These are phyloP conservation scores for Phytophthora citricola DNA, from an alignment of 352 stramenopile species.

Conservation along the genomic window DNA sequence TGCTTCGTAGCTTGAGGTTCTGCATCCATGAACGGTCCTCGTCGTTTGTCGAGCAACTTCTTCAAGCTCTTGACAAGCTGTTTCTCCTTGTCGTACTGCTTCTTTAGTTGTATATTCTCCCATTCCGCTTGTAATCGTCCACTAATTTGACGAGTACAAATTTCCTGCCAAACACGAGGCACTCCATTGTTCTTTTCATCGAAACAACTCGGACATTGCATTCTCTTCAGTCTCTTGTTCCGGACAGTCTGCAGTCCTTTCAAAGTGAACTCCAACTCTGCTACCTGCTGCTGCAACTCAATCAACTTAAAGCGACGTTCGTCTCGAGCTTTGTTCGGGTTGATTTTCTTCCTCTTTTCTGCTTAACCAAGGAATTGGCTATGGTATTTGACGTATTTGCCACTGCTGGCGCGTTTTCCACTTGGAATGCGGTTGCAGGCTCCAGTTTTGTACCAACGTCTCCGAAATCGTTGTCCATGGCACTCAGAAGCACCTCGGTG, in stretches of 20 bases:
- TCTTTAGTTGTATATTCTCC: conserved; percentile 41
- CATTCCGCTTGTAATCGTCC: conserved; percentile 23
- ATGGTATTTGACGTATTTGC: neutral
- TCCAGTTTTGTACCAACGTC: no score
- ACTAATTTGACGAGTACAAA: conserved; percentile 25
- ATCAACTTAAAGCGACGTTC: conserved; percentile 33
- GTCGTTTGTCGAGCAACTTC: conserved; percentile 31
- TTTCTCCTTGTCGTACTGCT: conserved; percentile 35
- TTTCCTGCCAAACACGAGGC: conserved; percentile 33
- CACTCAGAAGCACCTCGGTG: no score
- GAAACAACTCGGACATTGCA: neutral
- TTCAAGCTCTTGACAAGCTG: conserved; percentile 35
- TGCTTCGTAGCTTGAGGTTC: conserved; percentile 13
- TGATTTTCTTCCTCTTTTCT: conserved; percentile 28
- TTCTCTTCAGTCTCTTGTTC: neutral
- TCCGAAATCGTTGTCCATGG: no score
- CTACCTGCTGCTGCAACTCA: conserved; percentile 18
- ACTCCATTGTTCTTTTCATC: conserved; percentile 6
- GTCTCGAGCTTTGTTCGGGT: conserved; percentile 40
- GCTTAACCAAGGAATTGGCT: neutral
- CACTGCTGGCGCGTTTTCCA: no score
- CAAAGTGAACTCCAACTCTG: conserved; percentile 27
- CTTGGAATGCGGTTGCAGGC: no score
- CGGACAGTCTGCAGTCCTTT: conserved; percentile 12
- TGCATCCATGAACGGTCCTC: neutral